Evolutionary conservation across 805 yeast genomes (phyloP), one percentile per base, ranked within the genome.

Genomic region (Wickerhamiella azyma): DNA sequence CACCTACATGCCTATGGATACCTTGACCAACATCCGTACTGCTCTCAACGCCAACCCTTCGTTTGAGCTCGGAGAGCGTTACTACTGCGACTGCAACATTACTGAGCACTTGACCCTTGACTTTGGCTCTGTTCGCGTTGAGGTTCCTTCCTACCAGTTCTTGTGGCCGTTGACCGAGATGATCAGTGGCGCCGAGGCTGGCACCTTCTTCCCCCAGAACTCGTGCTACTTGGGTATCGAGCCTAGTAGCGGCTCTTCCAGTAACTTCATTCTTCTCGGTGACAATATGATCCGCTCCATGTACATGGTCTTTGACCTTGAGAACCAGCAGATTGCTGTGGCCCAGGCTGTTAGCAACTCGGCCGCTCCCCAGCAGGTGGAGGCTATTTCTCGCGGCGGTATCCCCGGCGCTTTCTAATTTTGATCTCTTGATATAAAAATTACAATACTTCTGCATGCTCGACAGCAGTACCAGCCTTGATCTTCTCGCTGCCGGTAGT

Each of bases 301-400:
- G 40, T 81, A 80, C 59, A 64, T 75, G 21, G 84, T 78, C 11
- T 77, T 72, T 59, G 82, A 81, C 57, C 62, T 78, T 48, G 79
- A 76, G 21, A 71, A 69, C 52, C 62, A 61, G 39, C 67, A 73
- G 50, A 66, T 80, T 32, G 75, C 80, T 2, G 50, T 80, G 42
- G 83, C 76, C 11, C 45, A 39, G 30, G 52, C 44, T 6, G 67
- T 67, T 18, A 53, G 49, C 39, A 49, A 53, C 19, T 41, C 53
- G 45, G 44, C 49, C 3, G 55, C 53, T 16, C 43, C 53, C 26
- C 50, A 57, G 6, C 40, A 50, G 21, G 49, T 58, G 39, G 56
- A 57, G 53, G 54, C 59, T 10, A 58, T 58, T 26, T 17, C 58
- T 2, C 52, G 52, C 2, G 49, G 46, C 38, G 52, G 54, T 5